A percentile compares a stretch with the other conserved stretches of the same genome.
Conservation (phyloP, 805 yeast species). For the Hanseniaspora occidentalis region DNA sequence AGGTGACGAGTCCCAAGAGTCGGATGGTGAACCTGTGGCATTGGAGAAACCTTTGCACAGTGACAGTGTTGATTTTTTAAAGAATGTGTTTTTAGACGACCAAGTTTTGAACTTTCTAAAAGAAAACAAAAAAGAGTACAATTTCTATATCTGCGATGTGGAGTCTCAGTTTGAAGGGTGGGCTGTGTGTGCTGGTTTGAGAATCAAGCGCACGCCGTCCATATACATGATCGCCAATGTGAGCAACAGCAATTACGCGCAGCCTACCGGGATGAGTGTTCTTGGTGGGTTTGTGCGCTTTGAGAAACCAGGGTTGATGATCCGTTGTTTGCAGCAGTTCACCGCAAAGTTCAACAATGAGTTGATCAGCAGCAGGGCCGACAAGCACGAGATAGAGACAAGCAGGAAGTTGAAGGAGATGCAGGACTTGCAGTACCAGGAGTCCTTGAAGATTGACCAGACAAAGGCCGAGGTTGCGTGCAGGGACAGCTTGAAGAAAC, state of each 20-base stretch:
- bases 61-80: constrained; percentile 30
- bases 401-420: constrained; percentile 46
- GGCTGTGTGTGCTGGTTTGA: constrained; percentile 47
- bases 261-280: constrained; percentile 22
- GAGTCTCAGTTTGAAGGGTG: constrained; percentile 46
- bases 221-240: constrained; percentile 42
- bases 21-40: no score
- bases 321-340: constrained; percentile 27
- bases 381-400: constrained; percentile 44
- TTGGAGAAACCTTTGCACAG: no score
- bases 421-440: constrained; percentile 58
- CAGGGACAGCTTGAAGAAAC: background rate
- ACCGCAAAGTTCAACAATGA: constrained; percentile 51
- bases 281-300: constrained; percentile 9
- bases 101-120: constrained; percentile 25
- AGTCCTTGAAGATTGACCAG: constrained; percentile 45
- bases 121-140: constrained; percentile 28
- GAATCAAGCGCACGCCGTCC: constrained; percentile 43
- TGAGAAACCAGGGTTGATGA: constrained; percentile 18
- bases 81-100: constrained; percentile 19
- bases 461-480: no score
- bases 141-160: constrained; percentile 54
- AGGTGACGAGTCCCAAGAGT: no score
- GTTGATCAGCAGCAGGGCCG: constrained; percentile 43
- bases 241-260: constrained; percentile 29